A percentile compares a stretch with the other conserved stretches of the same genome.
phyloP scores from a whole-genome alignment of 1,284 basidiomycete species.

The Tremellales sp. region DNA sequence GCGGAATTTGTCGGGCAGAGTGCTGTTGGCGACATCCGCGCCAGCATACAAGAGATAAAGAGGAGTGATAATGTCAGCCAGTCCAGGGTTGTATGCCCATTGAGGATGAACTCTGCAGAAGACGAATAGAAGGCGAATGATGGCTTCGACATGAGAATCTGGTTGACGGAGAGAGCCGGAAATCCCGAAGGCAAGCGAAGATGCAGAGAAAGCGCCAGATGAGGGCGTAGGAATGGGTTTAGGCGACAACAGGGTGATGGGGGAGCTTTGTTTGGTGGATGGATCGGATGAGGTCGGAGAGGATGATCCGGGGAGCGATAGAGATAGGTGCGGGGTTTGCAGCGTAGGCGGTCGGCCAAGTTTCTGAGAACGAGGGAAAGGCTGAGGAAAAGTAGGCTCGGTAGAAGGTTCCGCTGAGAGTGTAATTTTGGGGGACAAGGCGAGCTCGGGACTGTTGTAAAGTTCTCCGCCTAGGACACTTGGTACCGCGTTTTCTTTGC shows the following conservation, averaged over 20 bases:
- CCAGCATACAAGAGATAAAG: conserved; percentile 43
- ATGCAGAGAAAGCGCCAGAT: conserved; percentile 4
- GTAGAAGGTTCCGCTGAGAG: conserved; percentile 17
- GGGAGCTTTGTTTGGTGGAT: conserved; percentile 14
- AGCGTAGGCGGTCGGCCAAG: not conserved
- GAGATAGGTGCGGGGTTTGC: conserved; percentile 18
- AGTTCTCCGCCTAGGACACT: too few relatives aligned
- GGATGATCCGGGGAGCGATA: conserved; percentile 11
- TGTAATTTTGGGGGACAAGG: conserved; percentile 28
- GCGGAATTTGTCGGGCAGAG: not conserved
- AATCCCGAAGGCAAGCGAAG: not conserved
- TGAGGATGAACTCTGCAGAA: conserved; percentile 40
- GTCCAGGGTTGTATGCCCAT: conserved; percentile 37
- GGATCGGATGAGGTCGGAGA: not conserved
- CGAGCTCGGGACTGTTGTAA: not conserved
- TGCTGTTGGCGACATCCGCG: conserved; percentile 2
- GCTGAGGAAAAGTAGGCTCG: not conserved
- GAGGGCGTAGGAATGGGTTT: conserved; percentile 14
- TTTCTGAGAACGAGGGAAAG: too few relatives aligned
- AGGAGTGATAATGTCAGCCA: conserved; percentile 42
- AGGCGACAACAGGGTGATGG: conserved; percentile 40
- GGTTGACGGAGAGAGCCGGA: conserved; percentile 25
- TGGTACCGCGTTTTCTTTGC: not conserved
- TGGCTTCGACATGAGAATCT: conserved; percentile 43
- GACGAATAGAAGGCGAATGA: conserved; percentile 45